A percentile compares a stretch with the other conserved stretches of the same genome.
Conservation (phyloP, 495 filamentous ascomycete genomes). For the Amphirosellinia nigrospora region DNA sequence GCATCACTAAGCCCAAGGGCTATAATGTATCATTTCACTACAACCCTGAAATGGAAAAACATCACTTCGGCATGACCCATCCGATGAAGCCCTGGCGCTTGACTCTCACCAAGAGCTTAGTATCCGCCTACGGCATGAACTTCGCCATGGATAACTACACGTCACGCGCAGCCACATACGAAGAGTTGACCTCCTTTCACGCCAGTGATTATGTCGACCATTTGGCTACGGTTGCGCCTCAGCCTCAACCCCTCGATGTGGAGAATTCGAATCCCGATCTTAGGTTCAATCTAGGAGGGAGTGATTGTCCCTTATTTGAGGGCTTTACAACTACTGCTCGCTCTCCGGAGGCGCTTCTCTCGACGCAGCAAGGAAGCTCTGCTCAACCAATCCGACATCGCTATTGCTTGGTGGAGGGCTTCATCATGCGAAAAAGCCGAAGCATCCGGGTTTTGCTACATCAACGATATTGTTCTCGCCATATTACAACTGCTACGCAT, state of each 20-base stretch:
- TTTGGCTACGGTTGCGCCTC: conserved; percentile 61
- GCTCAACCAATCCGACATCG: conserved; percentile 88
- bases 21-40: conserved; percentile 95
- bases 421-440: conserved; percentile 97
- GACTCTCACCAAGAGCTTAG: conserved; percentile 91
- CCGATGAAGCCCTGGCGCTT: conserved; percentile 99
- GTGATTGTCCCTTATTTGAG: conserved; percentile 96
- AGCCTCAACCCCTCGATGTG: conserved; percentile 56
- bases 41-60: conserved; percentile 92
- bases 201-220: conserved; percentile 89
- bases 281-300: conserved; percentile 82
- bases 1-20: conserved; percentile 77
- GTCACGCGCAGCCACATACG: conserved; percentile 78
- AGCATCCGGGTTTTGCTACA: conserved; percentile 95
- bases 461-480: conserved; percentile 97
- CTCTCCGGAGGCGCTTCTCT: conserved; percentile 90
- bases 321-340: conserved; percentile 91
- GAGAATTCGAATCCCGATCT: conserved; percentile 56
- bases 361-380: conserved; percentile 89
- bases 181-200: conserved; percentile 90
- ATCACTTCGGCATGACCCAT: conserved; percentile 93
- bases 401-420: conserved; percentile 98
- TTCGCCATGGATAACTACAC: conserved; percentile 93
- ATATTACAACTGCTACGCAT: conserved; percentile 88
- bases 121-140: conserved; percentile 93